Evolutionary conservation across 164 flowering plant species (phyloP).

Genomic region (Brasenia schreberi): DNA sequence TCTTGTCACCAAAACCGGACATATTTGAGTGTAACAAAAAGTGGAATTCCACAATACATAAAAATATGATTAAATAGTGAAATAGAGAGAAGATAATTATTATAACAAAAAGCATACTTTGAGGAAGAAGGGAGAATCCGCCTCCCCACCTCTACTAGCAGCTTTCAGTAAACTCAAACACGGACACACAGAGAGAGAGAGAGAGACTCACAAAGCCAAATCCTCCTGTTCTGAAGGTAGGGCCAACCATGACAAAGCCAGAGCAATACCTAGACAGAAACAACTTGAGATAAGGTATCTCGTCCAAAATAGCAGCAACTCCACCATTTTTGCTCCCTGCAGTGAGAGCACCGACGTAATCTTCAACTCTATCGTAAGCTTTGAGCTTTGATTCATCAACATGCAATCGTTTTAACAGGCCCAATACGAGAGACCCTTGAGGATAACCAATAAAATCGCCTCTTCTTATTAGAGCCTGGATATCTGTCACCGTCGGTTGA

Average conservation of each 20-base stretch:
- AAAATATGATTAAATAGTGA: no score
- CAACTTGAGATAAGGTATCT: conserved; percentile 29
- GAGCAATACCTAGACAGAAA: conserved; percentile 20
- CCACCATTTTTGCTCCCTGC: conserved; percentile 27
- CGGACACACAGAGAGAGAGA: not conserved
- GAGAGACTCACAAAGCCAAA: conserved; percentile 11
- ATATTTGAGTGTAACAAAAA: no score
- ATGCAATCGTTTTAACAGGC: conserved; percentile 10
- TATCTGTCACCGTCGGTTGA: conserved; percentile 22
- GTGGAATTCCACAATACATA: no score
- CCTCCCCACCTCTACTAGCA: no score
- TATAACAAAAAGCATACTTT: no score
- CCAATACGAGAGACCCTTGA: conserved; percentile 20
- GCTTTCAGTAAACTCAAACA: no score
- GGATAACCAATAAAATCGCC: conserved; percentile 29
- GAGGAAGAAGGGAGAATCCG: no score
- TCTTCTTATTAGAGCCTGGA: conserved; percentile 16
- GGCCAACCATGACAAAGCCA: conserved; percentile 14
- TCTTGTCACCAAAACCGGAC: no score
- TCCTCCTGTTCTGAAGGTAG: conserved; percentile 11
- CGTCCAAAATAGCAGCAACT: conserved; percentile 32
- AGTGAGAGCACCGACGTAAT: conserved; percentile 11
- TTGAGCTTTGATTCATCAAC: conserved; percentile 15
- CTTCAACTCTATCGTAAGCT: conserved; percentile 10
- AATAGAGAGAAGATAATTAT: no score